These are phyloP conservation scores for Neoscytalidium dimidiatum DNA, from an alignment of 2,329 filamentous ascomycete species.

Conservation along the genomic window DNA sequence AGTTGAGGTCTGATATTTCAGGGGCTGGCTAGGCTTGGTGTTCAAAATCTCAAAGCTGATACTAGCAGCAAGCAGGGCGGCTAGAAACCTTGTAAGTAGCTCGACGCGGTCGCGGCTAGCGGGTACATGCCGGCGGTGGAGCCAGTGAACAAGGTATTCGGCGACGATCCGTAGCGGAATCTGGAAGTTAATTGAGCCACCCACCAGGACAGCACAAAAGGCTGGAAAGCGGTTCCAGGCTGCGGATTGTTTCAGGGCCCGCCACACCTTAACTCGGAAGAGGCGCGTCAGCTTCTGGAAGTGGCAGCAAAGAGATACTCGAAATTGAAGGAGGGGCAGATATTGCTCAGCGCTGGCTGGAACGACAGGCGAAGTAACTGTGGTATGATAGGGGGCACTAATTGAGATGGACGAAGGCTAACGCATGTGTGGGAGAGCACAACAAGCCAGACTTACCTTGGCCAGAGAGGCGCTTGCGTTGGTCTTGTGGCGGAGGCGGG, in stretches of 20 bases:
- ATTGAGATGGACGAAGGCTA: slow-evolving; percentile 12
- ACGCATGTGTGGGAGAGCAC: neutral
- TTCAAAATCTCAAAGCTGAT: slow-evolving; percentile 53
- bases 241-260: slow-evolving; percentile 42
- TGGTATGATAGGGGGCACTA: neutral
- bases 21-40: slow-evolving; percentile 28
- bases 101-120: neutral
- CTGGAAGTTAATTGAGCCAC: slow-evolving; percentile 52
- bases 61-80: slow-evolving; percentile 52
- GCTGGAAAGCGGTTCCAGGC: slow-evolving; percentile 53
- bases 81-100: slow-evolving; percentile 34
- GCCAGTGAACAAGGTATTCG: neutral
- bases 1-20: neutral
- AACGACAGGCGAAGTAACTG: slow-evolving; percentile 5
- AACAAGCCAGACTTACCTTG: slow-evolving; percentile 16
- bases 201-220: slow-evolving; percentile 55
- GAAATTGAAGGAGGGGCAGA: slow-evolving; percentile 1
- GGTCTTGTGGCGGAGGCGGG: slow-evolving; percentile 14
- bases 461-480: neutral
- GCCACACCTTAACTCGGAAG: slow-evolving; percentile 34
- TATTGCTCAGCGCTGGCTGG: neutral
- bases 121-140: neutral
- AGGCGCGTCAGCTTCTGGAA: slow-evolving; percentile 24
- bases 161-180: slow-evolving; percentile 28
- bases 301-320: neutral